Percentiles rank a stretch among this genome's conserved stretches.
Evolutionary conservation across 257 asterid species (phyloP).

Genomic region (Ocimum tenuiflorum): DNA sequence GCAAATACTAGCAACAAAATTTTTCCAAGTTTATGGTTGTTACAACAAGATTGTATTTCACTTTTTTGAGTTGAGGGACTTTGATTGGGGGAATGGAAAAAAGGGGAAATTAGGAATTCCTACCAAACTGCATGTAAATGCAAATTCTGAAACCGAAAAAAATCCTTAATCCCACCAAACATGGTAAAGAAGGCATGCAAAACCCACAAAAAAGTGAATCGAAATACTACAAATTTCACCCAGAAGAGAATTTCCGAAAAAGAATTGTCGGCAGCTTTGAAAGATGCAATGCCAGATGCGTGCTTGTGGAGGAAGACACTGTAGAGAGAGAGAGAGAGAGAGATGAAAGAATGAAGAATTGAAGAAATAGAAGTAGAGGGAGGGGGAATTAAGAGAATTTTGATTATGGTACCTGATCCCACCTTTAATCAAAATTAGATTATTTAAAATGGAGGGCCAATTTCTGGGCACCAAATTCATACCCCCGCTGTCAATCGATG

Average conservation of each 20-base stretch:
- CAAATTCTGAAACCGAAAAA: constrained; percentile 14
- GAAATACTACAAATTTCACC: neutral
- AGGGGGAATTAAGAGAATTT: constrained; percentile 22
- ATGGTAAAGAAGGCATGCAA: neutral
- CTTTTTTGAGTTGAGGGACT: neutral
- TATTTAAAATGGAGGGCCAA: neutral
- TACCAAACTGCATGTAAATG: constrained; percentile 14
- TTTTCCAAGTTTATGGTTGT: neutral
- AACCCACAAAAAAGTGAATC: neutral
- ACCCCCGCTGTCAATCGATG: constrained; percentile 16
- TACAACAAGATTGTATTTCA: neutral
- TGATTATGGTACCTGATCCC: constrained; percentile 38
- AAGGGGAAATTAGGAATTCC: constrained; percentile 1
- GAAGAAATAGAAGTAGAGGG: neutral
- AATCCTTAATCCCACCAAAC: constrained; percentile 18
- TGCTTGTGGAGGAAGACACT: neutral
- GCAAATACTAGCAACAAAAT: neutral
- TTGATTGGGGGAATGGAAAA: neutral
- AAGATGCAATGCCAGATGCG: neutral
- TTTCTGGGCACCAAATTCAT: constrained; percentile 36
- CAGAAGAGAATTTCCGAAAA: neutral
- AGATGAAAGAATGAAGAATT: neutral
- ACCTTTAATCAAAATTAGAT: constrained; percentile 24
- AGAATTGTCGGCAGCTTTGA: neutral
- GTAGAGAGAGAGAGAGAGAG: constrained; percentile 6